Evolutionary conservation across 306 rosid species (phyloP), one percentile per base, ranked within the genome.

Genomic region (Gillenia trifoliata): DNA sequence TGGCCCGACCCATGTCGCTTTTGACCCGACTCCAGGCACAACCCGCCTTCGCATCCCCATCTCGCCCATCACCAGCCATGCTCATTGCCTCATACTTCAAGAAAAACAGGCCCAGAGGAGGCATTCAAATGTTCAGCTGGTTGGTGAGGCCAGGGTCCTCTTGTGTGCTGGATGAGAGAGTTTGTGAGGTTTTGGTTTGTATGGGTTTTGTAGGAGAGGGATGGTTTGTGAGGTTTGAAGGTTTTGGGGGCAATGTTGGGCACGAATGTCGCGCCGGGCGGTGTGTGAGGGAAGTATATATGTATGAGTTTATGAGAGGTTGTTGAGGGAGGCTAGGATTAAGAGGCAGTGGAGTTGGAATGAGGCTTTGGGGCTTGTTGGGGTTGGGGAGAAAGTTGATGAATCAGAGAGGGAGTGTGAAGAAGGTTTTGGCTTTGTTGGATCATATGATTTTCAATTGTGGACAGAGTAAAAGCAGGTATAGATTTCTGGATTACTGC

Each of bases 271-370:
- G 65, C 54, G n/a, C n/a, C 83, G n/a, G 28, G 71, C 13, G 78
- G 36, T 54, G 22, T n/a, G n/a, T n/a, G 45, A 66, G n/a, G 71
- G 72, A 82, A 65, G 70, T n/a, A n/a, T n/a, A n/a, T n/a, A n/a
- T n/a, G n/a, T n/a, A n/a, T 74, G 70, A 64, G 61, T 86, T 31
- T 88, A 71, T 77, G 72, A 82, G 63, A 77, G 79, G 55, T 77
- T 90, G 72, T 77, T 88, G 78, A 84, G 72, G n/a, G 89, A 87
- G 55, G 90, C 96, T 1, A 80, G 90, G 83, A 78, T 90, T 28
- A 17, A 33, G 30, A 87, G 86, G 47, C n/a, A n/a, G 3, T 75
- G 79, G 81, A 83, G 63, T 73, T 88, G n/a, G 40, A 79, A 80
- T 40, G 74, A 76, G 61, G 81, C 82, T 79, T 79, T 81, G 63